phyloP scores from a whole-genome alignment of 768 basidiomycete species.

The Lenzites betulinus region DNA sequence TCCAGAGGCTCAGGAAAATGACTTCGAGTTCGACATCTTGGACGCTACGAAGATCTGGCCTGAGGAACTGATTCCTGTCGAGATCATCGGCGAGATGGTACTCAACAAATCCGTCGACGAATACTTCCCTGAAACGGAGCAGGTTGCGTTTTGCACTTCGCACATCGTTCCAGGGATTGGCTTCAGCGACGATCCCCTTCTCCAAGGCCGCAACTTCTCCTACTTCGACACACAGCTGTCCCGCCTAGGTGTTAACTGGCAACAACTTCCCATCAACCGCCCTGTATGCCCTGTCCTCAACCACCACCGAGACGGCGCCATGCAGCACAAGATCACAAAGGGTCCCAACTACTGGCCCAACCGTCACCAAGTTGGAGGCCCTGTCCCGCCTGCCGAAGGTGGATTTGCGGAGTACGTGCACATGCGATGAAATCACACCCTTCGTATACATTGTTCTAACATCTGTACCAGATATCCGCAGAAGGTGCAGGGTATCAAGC shows the following conservation, averaged over 20 bases:
- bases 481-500: slow-evolving; percentile 54
- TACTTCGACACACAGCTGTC: slow-evolving; percentile 87
- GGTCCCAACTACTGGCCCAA: slow-evolving; percentile 87
- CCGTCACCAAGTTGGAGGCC: slow-evolving; percentile 52
- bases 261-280: slow-evolving; percentile 81
- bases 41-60: slow-evolving; percentile 90
- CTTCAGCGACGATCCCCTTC: slow-evolving; percentile 74
- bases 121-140: slow-evolving; percentile 87
- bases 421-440: no score
- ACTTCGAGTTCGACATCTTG: slow-evolving; percentile 86
- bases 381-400: slow-evolving; percentile 51
- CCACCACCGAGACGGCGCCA: slow-evolving; percentile 62
- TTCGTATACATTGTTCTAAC: background rate
- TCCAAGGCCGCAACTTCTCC: slow-evolving; percentile 86
- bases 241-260: slow-evolving; percentile 80
- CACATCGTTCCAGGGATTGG: slow-evolving; percentile 64
- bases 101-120: slow-evolving; percentile 66
- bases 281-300: slow-evolving; percentile 77
- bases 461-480: slow-evolving; percentile 43
- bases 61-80: slow-evolving; percentile 75
- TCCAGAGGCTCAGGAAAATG: slow-evolving; percentile 69
- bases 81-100: slow-evolving; percentile 75
- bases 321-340: slow-evolving; percentile 58
- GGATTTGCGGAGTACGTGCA: slow-evolving; percentile 57
- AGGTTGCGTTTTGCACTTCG: slow-evolving; percentile 84